These are phyloP conservation scores for Parastagonospora nodorum DNA, from an alignment of 2,329 filamentous ascomycete genomes.

Conservation along the genomic window DNA sequence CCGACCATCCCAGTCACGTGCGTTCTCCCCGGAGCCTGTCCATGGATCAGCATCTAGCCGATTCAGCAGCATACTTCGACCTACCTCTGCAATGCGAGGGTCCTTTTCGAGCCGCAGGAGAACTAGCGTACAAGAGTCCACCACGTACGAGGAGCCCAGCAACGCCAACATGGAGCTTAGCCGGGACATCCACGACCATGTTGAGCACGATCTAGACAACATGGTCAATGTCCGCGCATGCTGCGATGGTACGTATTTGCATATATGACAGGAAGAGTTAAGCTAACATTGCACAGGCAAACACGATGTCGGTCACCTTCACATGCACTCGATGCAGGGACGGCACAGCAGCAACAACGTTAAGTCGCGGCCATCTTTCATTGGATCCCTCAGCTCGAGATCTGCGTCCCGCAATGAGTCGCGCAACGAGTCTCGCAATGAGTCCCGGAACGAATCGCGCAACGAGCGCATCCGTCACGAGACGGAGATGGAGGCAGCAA, in stretches of 20 bases:
- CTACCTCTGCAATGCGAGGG: slow-evolving; percentile 50
- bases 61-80: slow-evolving; percentile 52
- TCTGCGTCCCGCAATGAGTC: slow-evolving; percentile 34
- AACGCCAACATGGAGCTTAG: slow-evolving; percentile 78
- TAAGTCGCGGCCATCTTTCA: slow-evolving; percentile 34
- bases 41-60: slow-evolving; percentile 54
- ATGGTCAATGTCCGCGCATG: slow-evolving; percentile 96
- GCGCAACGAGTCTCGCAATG: not conserved
- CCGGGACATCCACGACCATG: slow-evolving; percentile 74
- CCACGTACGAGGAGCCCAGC: slow-evolving; percentile 60
- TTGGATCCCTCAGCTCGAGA: slow-evolving; percentile 41
- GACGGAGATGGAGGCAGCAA: slow-evolving; percentile 31
- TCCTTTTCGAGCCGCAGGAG: slow-evolving; percentile 56
- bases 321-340: slow-evolving; percentile 36
- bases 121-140: slow-evolving; percentile 39
- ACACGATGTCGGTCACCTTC: slow-evolving; percentile 57
- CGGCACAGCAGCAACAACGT: slow-evolving; percentile 33
- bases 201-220: slow-evolving; percentile 75
- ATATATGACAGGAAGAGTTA: slow-evolving; percentile 3
- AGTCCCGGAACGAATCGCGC: slow-evolving; percentile 17
- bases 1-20: slow-evolving; percentile 50
- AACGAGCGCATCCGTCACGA: slow-evolving; percentile 30
- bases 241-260: slow-evolving; percentile 79
- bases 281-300: slow-evolving; percentile 44
- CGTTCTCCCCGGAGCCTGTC: slow-evolving; percentile 38